Conservation (phyloP, 257 asterid species). For the Verbena officinalis region DNA sequence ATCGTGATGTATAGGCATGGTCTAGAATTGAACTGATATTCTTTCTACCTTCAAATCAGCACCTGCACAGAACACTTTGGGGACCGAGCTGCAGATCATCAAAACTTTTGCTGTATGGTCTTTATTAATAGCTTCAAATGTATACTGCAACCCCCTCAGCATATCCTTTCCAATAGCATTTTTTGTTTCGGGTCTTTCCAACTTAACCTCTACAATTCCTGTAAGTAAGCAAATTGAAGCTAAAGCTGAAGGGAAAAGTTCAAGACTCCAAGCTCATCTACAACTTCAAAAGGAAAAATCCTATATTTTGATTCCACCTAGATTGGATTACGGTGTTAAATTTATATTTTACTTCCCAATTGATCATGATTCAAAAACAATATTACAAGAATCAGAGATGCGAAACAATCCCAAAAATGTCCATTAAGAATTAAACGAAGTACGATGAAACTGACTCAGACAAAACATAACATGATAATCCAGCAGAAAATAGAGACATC, state of each 20-base stretch:
- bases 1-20: conserved; percentile 17
- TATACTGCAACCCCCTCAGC: conserved; percentile 64
- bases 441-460: background rate
- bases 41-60: conserved; percentile 98
- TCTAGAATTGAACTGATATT: background rate
- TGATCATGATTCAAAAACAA: too few relatives aligned
- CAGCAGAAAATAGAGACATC: background rate
- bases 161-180: conserved; percentile 88
- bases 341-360: background rate
- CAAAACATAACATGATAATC: background rate
- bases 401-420: too few relatives aligned
- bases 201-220: conserved; percentile 83
- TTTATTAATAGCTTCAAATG: conserved; percentile 59
- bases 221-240: too few relatives aligned
- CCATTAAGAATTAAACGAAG: background rate
- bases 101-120: conserved; percentile 64
- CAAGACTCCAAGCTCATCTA: too few relatives aligned
- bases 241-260: conserved; percentile 21
- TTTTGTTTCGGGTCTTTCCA: conserved; percentile 79
- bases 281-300: too few relatives aligned
- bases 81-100: conserved; percentile 84
- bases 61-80: conserved; percentile 88
- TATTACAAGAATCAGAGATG: background rate
- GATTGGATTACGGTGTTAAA: background rate
- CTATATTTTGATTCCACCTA: too few relatives aligned